A percentile compares a stretch with the other conserved stretches of the same genome.
Evolutionary conservation across 768 basidiomycete species (phyloP).

Genomic region (Calocybe indica): DNA sequence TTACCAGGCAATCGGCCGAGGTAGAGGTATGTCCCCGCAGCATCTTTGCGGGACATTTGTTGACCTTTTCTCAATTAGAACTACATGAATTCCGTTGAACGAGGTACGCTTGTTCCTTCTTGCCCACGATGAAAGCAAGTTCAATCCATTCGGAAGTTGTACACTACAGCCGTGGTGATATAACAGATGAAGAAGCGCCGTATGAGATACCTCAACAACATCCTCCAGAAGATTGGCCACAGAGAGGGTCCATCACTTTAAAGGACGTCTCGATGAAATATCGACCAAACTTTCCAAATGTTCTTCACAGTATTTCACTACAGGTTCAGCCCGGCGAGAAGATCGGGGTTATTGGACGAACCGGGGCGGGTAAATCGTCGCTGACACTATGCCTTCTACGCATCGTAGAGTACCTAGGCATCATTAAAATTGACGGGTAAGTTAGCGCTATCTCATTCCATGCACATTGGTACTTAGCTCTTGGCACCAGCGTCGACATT

Average conservation of each 20-base stretch:
- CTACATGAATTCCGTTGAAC: conserved; percentile 15
- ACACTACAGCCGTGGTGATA: conserved; percentile 63
- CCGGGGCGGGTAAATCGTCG: conserved; percentile 77
- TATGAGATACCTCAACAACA: conserved; percentile 57
- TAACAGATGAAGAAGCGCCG: conserved; percentile 57
- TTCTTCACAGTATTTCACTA: conserved; percentile 72
- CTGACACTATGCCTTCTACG: conserved; percentile 27
- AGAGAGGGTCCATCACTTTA: conserved; percentile 54
- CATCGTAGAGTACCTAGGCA: background rate
- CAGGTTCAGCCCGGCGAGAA: conserved; percentile 75
- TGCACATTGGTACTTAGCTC: conserved; percentile 61
- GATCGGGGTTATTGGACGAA: conserved; percentile 84
- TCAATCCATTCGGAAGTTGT: conserved; percentile 63
- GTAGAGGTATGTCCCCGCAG: no score
- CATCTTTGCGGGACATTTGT: background rate
- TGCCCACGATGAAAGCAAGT: conserved; percentile 88
- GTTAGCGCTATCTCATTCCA: conserved; percentile 70
- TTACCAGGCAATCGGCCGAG: background rate
- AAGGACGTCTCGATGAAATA: conserved; percentile 76
- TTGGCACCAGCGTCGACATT: conserved; percentile 74
- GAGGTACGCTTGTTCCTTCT: conserved; percentile 76
- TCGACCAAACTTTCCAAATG: conserved; percentile 72
- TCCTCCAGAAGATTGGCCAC: conserved; percentile 63
- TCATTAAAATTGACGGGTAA: conserved; percentile 36
- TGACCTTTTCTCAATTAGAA: conserved; percentile 36